Base-by-base conservation (phyloP, 2,329 filamentous ascomycete genomes). In the Botryotinia convoluta region DNA sequence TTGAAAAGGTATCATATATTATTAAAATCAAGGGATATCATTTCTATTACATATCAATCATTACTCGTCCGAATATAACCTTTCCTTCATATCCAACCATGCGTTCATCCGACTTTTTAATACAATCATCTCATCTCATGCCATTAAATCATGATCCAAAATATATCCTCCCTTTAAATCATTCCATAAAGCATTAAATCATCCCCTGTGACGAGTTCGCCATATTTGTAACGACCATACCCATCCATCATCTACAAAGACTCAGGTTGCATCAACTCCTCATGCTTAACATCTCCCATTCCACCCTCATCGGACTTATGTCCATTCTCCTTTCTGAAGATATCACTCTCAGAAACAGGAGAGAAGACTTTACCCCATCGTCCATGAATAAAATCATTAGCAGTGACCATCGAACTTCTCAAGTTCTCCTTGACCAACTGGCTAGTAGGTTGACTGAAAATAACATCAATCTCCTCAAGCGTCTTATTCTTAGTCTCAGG, bases 391-490 rank as follows among this genome's bases (percentile, higher is more conserved):
- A 80, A 80, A 60, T 80, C 78, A 37, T 72, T 72, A 1, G 74
- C 74, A 0, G 79, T 80, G 2, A 79, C 79, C 72, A 77, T 73
- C 1, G 75, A 76, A 64, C 77, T 82, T n/a, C 81, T 81, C 54
- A 85, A 74, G 78, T 92, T 92, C 83, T 90, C 84, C 73, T 82
- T 84, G 0, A 92, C 89, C 62, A 92, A 85, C 62, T 90, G 86
- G 60, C 83, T 83, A 0, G 91, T 93, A 0, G 91, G 90, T 74
- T 87, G 85, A 68, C 87, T 85, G 80, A 93, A 92, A 32, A 93
- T 83, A 54, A 88, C 83, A 74, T 93, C 91, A 74, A 93, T 92
- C 81, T 93, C 91, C 82, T 93, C 91, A 0, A 93, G 86, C 2
- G 87, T 87, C 81, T 84, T 84, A 72, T 81, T 88, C 84, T 92